These are phyloP conservation scores for Metschnikowia proteae DNA, from an alignment of 805 yeast species.

Conservation along the genomic window DNA sequence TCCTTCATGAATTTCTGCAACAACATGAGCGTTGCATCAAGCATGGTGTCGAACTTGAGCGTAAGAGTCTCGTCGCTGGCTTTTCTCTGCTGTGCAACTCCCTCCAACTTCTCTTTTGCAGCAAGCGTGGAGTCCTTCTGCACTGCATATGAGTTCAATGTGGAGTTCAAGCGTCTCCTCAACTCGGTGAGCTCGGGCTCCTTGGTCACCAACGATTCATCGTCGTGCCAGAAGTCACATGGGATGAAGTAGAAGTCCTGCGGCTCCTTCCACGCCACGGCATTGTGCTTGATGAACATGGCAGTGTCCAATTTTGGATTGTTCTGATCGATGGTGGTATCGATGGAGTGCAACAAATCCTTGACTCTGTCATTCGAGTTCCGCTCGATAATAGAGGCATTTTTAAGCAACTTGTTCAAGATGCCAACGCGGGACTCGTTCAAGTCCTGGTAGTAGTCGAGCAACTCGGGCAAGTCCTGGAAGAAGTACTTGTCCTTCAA, in stretches of 20 bases:
- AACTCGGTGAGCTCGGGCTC: conserved; percentile 56
- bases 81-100: conserved; percentile 34
- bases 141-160: conserved; percentile 36
- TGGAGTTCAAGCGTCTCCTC: conserved; percentile 46
- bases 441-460: conserved; percentile 80
- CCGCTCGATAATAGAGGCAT: conserved; percentile 59
- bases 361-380: conserved; percentile 43
- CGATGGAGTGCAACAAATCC: conserved; percentile 49
- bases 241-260: conserved; percentile 81
- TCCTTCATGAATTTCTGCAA: conserved; percentile 64
- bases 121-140: conserved; percentile 42
- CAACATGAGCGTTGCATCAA: conserved; percentile 49
- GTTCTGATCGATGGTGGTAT: conserved; percentile 62
- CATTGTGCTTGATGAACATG: conserved; percentile 90
- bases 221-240: conserved; percentile 95
- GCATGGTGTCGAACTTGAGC: conserved; percentile 49
- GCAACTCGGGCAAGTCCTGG: conserved; percentile 87
- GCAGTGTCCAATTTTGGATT: conserved; percentile 71
- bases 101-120: conserved; percentile 50
- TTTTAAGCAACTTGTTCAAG: conserved; percentile 63
- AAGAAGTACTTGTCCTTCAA: conserved; percentile 88
- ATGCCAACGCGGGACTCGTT: conserved; percentile 74
- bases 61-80: conserved; percentile 36
- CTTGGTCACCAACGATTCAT: conserved; percentile 63
- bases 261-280: conserved; percentile 76